phyloP scores from a whole-genome alignment of 73 alveolate species.

The Symbiodinium pilosum region DNA sequence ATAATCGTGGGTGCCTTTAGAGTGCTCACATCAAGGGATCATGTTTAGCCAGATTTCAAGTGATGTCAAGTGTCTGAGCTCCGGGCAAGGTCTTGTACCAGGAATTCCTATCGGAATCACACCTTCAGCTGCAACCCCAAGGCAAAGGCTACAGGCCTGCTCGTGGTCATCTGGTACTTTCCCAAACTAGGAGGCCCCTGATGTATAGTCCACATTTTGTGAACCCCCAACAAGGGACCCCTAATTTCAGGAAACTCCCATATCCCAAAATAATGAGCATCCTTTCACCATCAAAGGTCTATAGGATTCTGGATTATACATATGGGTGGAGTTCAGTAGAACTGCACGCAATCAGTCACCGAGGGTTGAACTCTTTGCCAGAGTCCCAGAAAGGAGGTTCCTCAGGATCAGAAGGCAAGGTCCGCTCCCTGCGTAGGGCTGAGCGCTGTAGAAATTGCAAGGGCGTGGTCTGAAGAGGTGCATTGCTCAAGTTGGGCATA shows the following conservation, averaged over 20 bases:
- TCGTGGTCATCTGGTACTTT: too few relatives aligned
- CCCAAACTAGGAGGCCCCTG: too few relatives aligned
- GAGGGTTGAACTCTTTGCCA: slow-evolving; percentile 16
- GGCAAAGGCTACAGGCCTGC: too few relatives aligned
- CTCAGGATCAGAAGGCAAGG: not conserved
- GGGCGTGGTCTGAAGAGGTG: not conserved
- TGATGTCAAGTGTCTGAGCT: not conserved
- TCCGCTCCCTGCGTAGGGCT: too few relatives aligned
- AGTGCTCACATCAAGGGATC: not conserved
- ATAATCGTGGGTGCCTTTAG: not conserved
- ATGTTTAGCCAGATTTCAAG: not conserved
- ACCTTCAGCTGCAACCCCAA: slow-evolving; percentile 7
- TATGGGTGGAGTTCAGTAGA: not conserved
- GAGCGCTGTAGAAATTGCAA: not conserved
- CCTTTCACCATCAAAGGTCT: not conserved
- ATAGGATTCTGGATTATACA: not conserved
- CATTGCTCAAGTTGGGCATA: not conserved
- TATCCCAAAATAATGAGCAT: not conserved
- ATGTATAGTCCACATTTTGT: too few relatives aligned
- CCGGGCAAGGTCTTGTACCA: slow-evolving; percentile 49
- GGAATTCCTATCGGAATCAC: slow-evolving; percentile 49
- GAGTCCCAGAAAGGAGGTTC: slow-evolving; percentile 93
- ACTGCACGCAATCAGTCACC: not conserved
- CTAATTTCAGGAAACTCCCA: not conserved
- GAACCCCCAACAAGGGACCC: too few relatives aligned